Evolutionary conservation across 306 rosid species (phyloP), one percentile per base, ranked within the genome.

Genomic region (Medicago ruthenica): DNA sequence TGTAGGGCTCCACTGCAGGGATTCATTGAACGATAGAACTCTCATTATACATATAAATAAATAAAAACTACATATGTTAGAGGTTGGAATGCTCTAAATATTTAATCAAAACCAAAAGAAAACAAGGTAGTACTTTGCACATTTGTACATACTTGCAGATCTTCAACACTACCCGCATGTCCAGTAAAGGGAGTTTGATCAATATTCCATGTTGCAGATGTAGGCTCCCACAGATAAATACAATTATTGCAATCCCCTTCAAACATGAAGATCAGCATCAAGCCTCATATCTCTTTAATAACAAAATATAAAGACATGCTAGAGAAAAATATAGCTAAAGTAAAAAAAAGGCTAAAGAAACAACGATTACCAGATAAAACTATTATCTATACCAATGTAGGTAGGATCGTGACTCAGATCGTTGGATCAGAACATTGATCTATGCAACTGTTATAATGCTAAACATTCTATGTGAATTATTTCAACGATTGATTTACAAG

Each of bases 1-100:
- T 12, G 90, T 82, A 62, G 97, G 99, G 83, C 99, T 95, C 97
- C 99, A 95, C 99, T 92, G 87, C 87, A 86, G 58, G 58, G 63
- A 84, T 58, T 64, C 73, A 79, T 75, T 44, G 57, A 64, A 67
- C 76, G 70, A 67, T 51, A 60, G 47, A 68, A 54, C 36, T 36
- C 55, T 65, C n/a, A 37, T 69, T 60, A 60, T 68, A 71, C 16
- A 55, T 39, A 76, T 27, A 79, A 61, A 10, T 53, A 66, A 67
- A 39, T 34, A 14, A 74, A 69, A 81, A 63, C 36, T 16, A 10
- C 11, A 44, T 12, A 3, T 39, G 39, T 48, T 58, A 76, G 44
- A 45, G 47, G 55, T 54, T 16, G 70, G 8, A 53, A 37, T 13
- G 59, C 60, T 55, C 4, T 61, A 48, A 73, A 34, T 44, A 73